Evolutionary conservation across 1,139 yeast species (phyloP).

Genomic region (Nakaseomyces sp.): DNA sequence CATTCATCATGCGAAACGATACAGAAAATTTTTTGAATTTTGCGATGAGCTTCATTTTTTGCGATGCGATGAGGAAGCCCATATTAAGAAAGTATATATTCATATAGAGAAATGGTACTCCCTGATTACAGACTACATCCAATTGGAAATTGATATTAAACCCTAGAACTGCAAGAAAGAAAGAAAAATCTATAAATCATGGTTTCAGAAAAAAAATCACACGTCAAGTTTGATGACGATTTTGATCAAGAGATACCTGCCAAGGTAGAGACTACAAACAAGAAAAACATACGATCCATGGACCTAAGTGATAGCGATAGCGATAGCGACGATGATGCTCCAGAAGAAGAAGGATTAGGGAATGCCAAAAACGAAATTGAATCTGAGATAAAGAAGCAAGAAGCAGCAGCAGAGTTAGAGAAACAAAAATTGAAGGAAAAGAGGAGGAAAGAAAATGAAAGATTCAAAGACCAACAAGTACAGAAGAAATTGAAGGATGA

Average conservation of each 20-base stretch:
- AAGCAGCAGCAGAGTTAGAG: slow-evolving; percentile 33
- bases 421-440: slow-evolving; percentile 39
- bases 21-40: background rate
- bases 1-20: background rate
- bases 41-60: background rate
- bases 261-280: slow-evolving; percentile 6
- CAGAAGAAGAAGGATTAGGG: slow-evolving; percentile 34
- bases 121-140: too few relatives aligned
- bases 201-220: slow-evolving; percentile 7
- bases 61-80: slow-evolving; percentile 5
- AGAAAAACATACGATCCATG: slow-evolving; percentile 11
- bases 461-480: slow-evolving; percentile 39
- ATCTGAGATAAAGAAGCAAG: slow-evolving; percentile 33
- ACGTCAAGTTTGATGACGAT: slow-evolving; percentile 19
- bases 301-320: slow-evolving; percentile 17
- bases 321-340: slow-evolving; percentile 32
- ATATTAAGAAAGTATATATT: too few relatives aligned
- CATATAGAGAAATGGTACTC: too few relatives aligned
- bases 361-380: slow-evolving; percentile 29
- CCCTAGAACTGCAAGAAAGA: too few relatives aligned
- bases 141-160: too few relatives aligned
- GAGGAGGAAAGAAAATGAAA: slow-evolving; percentile 43
- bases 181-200: too few relatives aligned
- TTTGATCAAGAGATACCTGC: slow-evolving; percentile 12
- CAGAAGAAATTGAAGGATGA: slow-evolving; percentile 32